Evolutionary conservation across 768 basidiomycete species (phyloP).

Genomic region (Pulveroboletus sp.): DNA sequence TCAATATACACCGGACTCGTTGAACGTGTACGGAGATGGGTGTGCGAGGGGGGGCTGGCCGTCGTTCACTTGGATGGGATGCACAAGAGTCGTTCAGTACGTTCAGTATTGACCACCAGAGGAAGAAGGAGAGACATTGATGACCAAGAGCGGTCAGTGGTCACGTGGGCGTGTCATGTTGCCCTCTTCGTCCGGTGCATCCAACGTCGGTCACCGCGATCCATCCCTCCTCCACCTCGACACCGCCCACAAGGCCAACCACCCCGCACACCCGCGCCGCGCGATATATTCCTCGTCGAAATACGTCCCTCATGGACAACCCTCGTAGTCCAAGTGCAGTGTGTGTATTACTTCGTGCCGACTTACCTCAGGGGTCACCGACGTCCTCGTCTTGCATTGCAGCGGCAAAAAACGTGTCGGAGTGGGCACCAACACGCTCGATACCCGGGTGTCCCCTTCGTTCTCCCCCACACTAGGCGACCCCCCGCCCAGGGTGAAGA

Average conservation of each 20-base stretch:
- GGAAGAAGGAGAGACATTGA: no score
- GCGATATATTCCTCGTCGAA: neutral
- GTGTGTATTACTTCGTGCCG: slow-evolving; percentile 20
- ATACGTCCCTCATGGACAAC: slow-evolving; percentile 9
- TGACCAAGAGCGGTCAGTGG: neutral
- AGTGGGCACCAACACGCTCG: slow-evolving; percentile 10
- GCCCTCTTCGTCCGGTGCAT: slow-evolving; percentile 6
- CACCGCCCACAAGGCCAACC: neutral
- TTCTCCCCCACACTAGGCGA: slow-evolving; percentile 33
- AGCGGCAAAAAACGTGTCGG: slow-evolving; percentile 51
- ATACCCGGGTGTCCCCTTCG: slow-evolving; percentile 26
- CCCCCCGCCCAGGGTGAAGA: slow-evolving; percentile 38
- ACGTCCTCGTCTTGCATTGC: neutral
- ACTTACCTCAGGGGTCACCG: neutral
- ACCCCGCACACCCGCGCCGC: neutral
- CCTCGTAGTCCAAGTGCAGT: slow-evolving; percentile 11
- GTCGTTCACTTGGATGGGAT: no score
- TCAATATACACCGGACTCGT: no score
- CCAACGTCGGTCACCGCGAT: slow-evolving; percentile 9
- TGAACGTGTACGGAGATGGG: no score
- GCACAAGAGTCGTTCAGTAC: no score
- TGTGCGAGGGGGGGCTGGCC: neutral
- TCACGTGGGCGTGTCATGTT: slow-evolving; percentile 4
- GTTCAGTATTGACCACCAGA: no score
- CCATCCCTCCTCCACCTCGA: slow-evolving; percentile 13